Base-by-base conservation (phyloP, 2,329 filamentous ascomycete genomes). In the Xylaria sp. region DNA sequence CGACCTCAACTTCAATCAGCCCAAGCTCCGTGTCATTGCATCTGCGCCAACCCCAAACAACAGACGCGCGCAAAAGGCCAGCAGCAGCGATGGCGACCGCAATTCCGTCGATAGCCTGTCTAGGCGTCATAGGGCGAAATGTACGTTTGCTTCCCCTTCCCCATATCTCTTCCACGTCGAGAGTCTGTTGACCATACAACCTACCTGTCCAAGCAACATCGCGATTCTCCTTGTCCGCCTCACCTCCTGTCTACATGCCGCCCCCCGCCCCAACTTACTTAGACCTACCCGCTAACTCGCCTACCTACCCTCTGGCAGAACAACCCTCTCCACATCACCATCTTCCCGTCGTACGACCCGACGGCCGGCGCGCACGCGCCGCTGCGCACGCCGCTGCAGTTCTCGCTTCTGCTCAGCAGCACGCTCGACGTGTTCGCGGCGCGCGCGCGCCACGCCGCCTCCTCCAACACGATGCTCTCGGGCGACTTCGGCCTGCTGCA, bases 361-460 rank as follows among this genome's bases (percentile, higher is more conserved):
- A 62, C 79, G 48, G 80, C 78, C 62, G 76, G 79, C 72, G 76
- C 74, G 50, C 76, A 78, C 63, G 67, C 73, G 7, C 82, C 83
- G 34, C 76, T 89, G 61, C 86, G 88, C 65, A 88, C 87, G 17
- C 81, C 85, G n/a, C 83, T 97, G 9, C 91, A 96, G 70, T 97
- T 94, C 78, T 91, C 90, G 34, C 92, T 97, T 66, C 83, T 97
- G 44, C 85, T 97, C 58, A 94, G 92, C 63, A 90, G 89, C 54
- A 94, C 90, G 53, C 88, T 99, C 63, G 94, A 99, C 74, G 87
- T 97, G 61, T 97, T 99, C 74, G 91, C 94, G 66, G 85, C 92
- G 56, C 91, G 92, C 53, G 82, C 90, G 61, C 88, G 88, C 49
- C 82, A 86, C 66, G 88, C 89, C 66, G 84, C 82, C 19, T 71